Base-by-base conservation (phyloP, 306 rosid species). In the Sophora flavescens region DNA sequence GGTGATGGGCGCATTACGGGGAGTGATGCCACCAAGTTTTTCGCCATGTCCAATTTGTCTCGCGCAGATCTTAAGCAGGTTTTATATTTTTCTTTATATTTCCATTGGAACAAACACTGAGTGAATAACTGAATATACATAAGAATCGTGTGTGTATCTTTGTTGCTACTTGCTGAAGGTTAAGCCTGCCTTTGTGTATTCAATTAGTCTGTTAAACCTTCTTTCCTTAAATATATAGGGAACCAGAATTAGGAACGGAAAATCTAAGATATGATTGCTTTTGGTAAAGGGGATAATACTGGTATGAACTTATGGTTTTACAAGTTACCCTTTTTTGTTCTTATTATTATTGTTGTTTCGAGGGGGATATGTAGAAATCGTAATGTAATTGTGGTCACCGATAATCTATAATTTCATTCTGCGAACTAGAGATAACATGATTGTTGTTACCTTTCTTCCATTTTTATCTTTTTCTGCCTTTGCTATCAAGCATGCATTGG, bases 11-110 rank as follows among this genome's bases (percentile, higher is more conserved):
- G 99, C 78, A 70, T 96, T 70, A 88, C 93, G 2, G 99, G 99
- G 11, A 86, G 45, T 32, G 99, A 96, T 75, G 99, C 98, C 17
- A 83, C 86, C 8, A 91, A 80, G 81, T 91, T 96, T 88, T 96
- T 96, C 81, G 64, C 93, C 45, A 75, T 89, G 90, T 91, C 98
- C 32, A 86, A 77, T 63, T 80, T 96, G 88, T 81, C 97, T 47
- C 89, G 98, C 13, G 88, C 86, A 61, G 91, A 92, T 84, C 99
- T 96, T 82, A 96, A 91, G 82, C 97, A 92, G 98, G 99, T 96
- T 78, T n/a, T 44, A 4, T 72, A 1, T 33, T 36, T 26, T 59
- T 5, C 2, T 1, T 16, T 3, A n/a, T 71, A 4, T 18, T 72
- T 42, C 30, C 7, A 5, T 28, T 26, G 57, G 8, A 38, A 14